A percentile compares a stretch with the other conserved stretches of the same genome.
phyloP scores from a whole-genome alignment of 306 rosid genomes.

The Quercus bicolor region DNA sequence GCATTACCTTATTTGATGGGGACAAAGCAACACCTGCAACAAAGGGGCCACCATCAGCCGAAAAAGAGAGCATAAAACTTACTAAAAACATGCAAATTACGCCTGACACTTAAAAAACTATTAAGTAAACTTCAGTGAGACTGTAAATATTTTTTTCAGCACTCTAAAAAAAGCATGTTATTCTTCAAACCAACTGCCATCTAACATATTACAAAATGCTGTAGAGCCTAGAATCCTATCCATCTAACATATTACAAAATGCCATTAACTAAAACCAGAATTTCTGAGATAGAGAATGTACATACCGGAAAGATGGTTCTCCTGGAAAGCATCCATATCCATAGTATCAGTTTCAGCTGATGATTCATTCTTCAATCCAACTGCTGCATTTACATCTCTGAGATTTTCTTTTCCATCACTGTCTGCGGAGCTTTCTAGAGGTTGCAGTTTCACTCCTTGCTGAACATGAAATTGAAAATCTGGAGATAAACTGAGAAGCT shows the following conservation, averaged over 20 bases:
- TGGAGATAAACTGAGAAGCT: constrained; percentile 35
- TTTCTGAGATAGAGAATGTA: not conserved
- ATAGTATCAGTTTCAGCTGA: constrained; percentile 72
- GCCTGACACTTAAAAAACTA: constrained; percentile 11
- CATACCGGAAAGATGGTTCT: constrained; percentile 55
- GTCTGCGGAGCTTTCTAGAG: constrained; percentile 35
- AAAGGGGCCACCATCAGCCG: constrained; percentile 30
- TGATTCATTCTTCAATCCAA: constrained; percentile 51
- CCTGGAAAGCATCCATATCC: constrained; percentile 57
- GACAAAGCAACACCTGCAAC: constrained; percentile 50
- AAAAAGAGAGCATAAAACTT: constrained; percentile 7
- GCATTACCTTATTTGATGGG: constrained; percentile 52
- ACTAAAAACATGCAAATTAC: constrained; percentile 5
- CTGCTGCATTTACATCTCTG: constrained; percentile 30
- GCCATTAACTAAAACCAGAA: not conserved
- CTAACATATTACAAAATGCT: not conserved
- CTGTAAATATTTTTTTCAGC: constrained; percentile 7
- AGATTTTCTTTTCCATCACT: constrained; percentile 37
- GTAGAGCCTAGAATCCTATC: not conserved
- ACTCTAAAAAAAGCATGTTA: constrained; percentile 5
- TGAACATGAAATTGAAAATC: constrained; percentile 28
- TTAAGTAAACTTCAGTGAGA: constrained; percentile 13
- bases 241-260: not conserved
- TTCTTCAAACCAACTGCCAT: no score
- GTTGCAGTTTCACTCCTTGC: constrained; percentile 42